These are phyloP conservation scores for Protomyces pachydermus DNA, from an alignment of 1,139 yeast genomes.

Conservation along the genomic window DNA sequence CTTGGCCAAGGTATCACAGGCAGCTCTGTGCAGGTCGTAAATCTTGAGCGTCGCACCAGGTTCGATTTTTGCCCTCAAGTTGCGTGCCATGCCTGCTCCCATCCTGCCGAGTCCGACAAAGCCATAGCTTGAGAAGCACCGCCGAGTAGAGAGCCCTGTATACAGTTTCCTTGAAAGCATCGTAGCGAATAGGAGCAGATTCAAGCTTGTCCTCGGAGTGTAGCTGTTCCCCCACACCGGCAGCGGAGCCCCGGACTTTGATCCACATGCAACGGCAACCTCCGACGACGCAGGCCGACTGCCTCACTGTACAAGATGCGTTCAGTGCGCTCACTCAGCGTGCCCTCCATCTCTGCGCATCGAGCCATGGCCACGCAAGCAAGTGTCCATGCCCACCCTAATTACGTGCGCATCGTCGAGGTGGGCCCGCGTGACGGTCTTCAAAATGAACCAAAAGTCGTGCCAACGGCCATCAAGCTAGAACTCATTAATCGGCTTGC, in stretches of 20 bases:
- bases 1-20: slow-evolving; percentile 35
- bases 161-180: not conserved
- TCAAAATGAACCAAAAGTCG: slow-evolving; percentile 38
- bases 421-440: slow-evolving; percentile 42
- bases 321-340: not conserved
- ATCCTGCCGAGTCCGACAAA: slow-evolving; percentile 58
- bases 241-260: not conserved
- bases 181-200: not conserved
- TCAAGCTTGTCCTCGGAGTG: not conserved
- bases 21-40: slow-evolving; percentile 45
- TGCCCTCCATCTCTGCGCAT: not conserved
- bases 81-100: slow-evolving; percentile 60
- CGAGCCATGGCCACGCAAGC: not conserved
- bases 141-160: not conserved
- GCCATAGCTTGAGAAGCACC: slow-evolving; percentile 37
- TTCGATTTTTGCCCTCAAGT: slow-evolving; percentile 46
- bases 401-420: slow-evolving; percentile 36
- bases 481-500: slow-evolving; percentile 38
- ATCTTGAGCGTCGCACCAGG: slow-evolving; percentile 46
- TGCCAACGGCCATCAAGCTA: slow-evolving; percentile 38
- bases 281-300: not conserved
- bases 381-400: not conserved
- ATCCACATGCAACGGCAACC: not conserved
- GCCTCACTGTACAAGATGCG: not conserved
- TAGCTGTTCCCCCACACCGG: not conserved